Percentiles rank a stretch among this genome's conserved stretches.
phyloP scores from a whole-genome alignment of 1,284 basidiomycete genomes.

The Ustilago sp. region DNA sequence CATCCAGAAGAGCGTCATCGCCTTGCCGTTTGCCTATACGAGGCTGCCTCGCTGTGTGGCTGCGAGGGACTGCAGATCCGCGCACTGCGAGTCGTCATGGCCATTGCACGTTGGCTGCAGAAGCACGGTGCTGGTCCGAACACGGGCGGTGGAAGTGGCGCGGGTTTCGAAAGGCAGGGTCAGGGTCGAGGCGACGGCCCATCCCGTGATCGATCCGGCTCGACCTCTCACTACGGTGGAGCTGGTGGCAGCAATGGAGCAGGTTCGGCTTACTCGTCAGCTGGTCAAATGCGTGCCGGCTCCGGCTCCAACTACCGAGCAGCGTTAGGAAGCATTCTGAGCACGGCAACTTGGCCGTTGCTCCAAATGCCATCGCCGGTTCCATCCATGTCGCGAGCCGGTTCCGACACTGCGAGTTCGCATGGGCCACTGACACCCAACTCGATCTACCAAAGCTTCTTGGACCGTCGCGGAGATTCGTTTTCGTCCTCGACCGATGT shows the following conservation, averaged over 20 bases:
- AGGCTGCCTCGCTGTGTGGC: slow-evolving; percentile 89
- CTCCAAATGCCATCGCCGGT: slow-evolving; percentile 43
- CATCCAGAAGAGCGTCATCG: slow-evolving; percentile 77
- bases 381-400: slow-evolving; percentile 45
- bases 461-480: slow-evolving; percentile 41
- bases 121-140: slow-evolving; percentile 40
- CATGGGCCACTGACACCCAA: slow-evolving; percentile 47
- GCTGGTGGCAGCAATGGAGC: slow-evolving; percentile 28
- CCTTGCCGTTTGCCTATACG: slow-evolving; percentile 88
- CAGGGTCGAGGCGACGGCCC: slow-evolving; percentile 37
- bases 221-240: slow-evolving; percentile 21
- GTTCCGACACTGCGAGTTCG: slow-evolving; percentile 47
- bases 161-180: slow-evolving; percentile 25
- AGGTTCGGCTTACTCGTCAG: slow-evolving; percentile 8
- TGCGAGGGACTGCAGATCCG: slow-evolving; percentile 88
- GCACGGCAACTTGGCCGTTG: slow-evolving; percentile 23
- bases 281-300: slow-evolving; percentile 18
- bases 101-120: slow-evolving; percentile 53
- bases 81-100: slow-evolving; percentile 68
- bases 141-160: slow-evolving; percentile 29
- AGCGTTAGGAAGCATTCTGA: slow-evolving; percentile 15
- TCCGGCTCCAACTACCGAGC: slow-evolving; percentile 20
- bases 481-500: slow-evolving; percentile 38
- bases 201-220: slow-evolving; percentile 39
- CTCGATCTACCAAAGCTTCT: slow-evolving; percentile 46